Percentiles rank a stretch among this genome's conserved stretches.
Conservation (phyloP, 2,329 filamentous ascomycete genomes). For the Verticillium longisporum region DNA sequence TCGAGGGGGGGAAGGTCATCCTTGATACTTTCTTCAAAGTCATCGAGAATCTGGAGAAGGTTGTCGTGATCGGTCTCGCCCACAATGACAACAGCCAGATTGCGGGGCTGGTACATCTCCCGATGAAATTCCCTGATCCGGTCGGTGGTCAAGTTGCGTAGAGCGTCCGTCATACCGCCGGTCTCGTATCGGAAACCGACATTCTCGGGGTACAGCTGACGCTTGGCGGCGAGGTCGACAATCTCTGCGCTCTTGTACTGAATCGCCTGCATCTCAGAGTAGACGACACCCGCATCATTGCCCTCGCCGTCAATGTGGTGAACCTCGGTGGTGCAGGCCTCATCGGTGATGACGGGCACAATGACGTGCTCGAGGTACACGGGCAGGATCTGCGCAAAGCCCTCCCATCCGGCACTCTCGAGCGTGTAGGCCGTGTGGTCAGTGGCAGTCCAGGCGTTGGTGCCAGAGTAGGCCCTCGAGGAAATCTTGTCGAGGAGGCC, state of each 20-base stretch:
- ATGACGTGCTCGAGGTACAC: constrained; percentile 94
- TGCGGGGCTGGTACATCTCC: constrained; percentile 97
- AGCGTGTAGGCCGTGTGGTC: constrained; percentile 96
- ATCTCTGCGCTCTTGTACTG: constrained; percentile 80
- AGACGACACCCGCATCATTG: constrained; percentile 93
- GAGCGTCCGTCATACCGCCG: constrained; percentile 91
- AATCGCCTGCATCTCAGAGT: constrained; percentile 97
- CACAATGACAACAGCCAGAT: constrained; percentile 85
- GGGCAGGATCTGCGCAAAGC: constrained; percentile 88
- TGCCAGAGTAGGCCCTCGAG: constrained; percentile 85
- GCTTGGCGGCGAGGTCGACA: constrained; percentile 77
- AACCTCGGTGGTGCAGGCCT: constrained; percentile 90
- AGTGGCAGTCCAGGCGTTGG: constrained; percentile 95
- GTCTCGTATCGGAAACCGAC: constrained; percentile 96
- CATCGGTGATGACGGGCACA: constrained; percentile 84
- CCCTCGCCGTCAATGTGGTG: constrained; percentile 92
- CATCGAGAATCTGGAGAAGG: constrained; percentile 72
- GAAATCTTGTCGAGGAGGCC: constrained; percentile 91
- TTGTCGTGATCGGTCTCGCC: constrained; percentile 82
- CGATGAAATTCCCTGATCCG: constrained; percentile 91
- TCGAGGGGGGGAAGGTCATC: constrained; percentile 71
- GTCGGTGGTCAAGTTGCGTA: constrained; percentile 79
- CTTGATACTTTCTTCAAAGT: constrained; percentile 82
- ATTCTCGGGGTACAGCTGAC: constrained; percentile 78
- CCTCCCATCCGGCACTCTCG: constrained; percentile 93